Conservation (phyloP, 2,329 filamentous ascomycete genomes). For the Fusarium setosum region DNA sequence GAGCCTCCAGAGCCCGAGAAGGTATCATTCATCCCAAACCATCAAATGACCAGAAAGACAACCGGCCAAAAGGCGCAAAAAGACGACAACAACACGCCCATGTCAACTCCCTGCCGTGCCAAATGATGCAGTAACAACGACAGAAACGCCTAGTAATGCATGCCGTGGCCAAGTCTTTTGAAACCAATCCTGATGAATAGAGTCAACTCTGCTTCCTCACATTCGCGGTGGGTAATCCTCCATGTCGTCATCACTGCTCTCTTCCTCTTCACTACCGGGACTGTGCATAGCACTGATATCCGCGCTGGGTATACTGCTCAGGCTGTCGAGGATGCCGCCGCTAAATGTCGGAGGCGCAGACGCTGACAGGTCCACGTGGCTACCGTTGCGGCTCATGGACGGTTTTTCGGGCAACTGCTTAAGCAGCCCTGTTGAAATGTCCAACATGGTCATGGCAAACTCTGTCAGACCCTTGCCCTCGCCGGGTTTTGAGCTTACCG, state of each 20-base stretch:
- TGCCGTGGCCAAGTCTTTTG: slow-evolving; percentile 29
- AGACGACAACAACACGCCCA: slow-evolving; percentile 35
- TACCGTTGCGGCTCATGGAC: slow-evolving; percentile 67
- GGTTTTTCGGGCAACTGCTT: slow-evolving; percentile 79
- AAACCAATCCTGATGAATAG: slow-evolving; percentile 12
- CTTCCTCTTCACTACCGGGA: slow-evolving; percentile 59
- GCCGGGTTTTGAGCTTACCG: slow-evolving; percentile 81
- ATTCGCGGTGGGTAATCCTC: slow-evolving; percentile 55
- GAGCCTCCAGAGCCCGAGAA: slow-evolving; percentile 40
- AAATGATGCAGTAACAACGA: slow-evolving; percentile 40
- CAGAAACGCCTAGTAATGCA: slow-evolving; percentile 45
- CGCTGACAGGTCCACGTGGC: slow-evolving; percentile 59
- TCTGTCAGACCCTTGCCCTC: slow-evolving; percentile 68
- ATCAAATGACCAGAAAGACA: slow-evolving; percentile 26
- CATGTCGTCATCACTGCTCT: slow-evolving; percentile 68
- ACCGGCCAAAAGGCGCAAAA: slow-evolving; percentile 30
- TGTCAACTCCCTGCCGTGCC: slow-evolving; percentile 43
- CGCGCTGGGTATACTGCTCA: slow-evolving; percentile 58
- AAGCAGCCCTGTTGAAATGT: slow-evolving; percentile 76
- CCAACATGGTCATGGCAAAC: slow-evolving; percentile 83
- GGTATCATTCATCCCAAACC: slow-evolving; percentile 41
- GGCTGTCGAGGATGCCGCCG: slow-evolving; percentile 51
- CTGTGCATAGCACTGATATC: slow-evolving; percentile 65
- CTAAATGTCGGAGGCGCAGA: slow-evolving; percentile 47
- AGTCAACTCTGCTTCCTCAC: slow-evolving; percentile 1